These are phyloP conservation scores for Pyrrhoderma noxium DNA, from an alignment of 1,284 basidiomycete genomes.

Conservation along the genomic window DNA sequence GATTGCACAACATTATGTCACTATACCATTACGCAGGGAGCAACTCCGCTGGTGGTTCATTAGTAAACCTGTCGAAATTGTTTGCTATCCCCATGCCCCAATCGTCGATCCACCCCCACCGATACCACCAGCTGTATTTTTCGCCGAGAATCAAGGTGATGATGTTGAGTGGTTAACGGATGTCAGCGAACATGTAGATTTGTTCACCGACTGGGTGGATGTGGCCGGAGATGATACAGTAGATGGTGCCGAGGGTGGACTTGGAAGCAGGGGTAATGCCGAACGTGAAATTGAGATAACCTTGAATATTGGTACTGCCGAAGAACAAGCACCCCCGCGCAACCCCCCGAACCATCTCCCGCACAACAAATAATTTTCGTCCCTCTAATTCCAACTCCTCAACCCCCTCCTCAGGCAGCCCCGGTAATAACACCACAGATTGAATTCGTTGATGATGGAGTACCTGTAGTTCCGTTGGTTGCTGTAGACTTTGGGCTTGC, in stretches of 20 bases:
- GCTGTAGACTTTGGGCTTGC: slow-evolving; percentile 76
- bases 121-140: no score
- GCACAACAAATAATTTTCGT: no score
- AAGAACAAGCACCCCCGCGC: no score
- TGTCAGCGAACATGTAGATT: not conserved
- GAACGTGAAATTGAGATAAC: not conserved
- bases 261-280: not conserved
- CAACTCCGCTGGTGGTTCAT: slow-evolving; percentile 45
- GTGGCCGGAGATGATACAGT: not conserved
- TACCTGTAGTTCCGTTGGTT: slow-evolving; percentile 56
- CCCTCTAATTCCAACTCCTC: no score
- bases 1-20: slow-evolving; percentile 70
- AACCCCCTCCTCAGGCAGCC: not conserved
- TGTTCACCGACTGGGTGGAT: not conserved
- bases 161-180: not conserved
- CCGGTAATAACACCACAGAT: slow-evolving; percentile 16
- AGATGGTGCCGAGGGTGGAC: not conserved
- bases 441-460: slow-evolving; percentile 33
- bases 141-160: not conserved
- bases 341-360: no score
- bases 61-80: slow-evolving; percentile 60
- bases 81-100: slow-evolving; percentile 31
- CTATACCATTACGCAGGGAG: slow-evolving; percentile 39
- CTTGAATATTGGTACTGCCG: not conserved
- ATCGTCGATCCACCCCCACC: not conserved